A percentile compares a stretch with the other conserved stretches of the same genome.
These are phyloP conservation scores for Nymphaea colorata DNA, from an alignment of 164 flowering plant species.

Conservation along the genomic window DNA sequence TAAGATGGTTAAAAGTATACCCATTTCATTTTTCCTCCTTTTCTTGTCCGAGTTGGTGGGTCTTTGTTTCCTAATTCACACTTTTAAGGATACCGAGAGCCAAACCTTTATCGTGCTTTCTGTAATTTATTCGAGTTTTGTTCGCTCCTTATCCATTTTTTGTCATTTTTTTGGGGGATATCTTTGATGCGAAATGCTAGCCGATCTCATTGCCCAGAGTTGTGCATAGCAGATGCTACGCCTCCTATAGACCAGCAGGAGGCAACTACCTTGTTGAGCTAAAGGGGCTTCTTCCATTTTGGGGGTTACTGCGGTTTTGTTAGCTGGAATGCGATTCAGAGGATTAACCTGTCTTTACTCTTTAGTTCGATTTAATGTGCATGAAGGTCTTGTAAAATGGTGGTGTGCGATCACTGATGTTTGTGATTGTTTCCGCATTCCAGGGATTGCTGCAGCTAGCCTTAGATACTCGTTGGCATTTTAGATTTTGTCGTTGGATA, in stretches of 20 bases:
- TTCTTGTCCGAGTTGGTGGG: background rate
- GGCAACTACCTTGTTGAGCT: too few relatives aligned
- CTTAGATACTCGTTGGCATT: constrained; percentile 18
- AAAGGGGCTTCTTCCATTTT: too few relatives aligned
- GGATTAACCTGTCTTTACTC: too few relatives aligned
- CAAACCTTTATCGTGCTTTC: background rate
- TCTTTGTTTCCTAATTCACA: background rate
- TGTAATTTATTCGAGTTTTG: background rate
- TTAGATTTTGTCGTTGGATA: constrained; percentile 5
- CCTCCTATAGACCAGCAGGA: too few relatives aligned
- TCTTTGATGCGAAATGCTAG: background rate
- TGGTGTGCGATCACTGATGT: background rate
- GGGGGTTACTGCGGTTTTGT: too few relatives aligned
- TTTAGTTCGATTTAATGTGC: too few relatives aligned
- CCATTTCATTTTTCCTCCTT: constrained; percentile 1
- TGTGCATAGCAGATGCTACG: background rate
- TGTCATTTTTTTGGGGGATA: background rate
- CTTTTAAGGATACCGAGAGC: background rate
- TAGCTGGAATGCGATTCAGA: too few relatives aligned
- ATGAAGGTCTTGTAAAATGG: background rate
- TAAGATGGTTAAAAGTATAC: background rate
- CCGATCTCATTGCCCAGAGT: background rate
- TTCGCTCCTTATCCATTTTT: background rate
- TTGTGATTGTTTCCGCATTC: background rate
- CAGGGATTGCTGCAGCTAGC: background rate